Evolutionary conservation across 2,329 filamentous ascomycete genomes (phyloP).

Genomic region (Sporothrix pseudoabietina): DNA sequence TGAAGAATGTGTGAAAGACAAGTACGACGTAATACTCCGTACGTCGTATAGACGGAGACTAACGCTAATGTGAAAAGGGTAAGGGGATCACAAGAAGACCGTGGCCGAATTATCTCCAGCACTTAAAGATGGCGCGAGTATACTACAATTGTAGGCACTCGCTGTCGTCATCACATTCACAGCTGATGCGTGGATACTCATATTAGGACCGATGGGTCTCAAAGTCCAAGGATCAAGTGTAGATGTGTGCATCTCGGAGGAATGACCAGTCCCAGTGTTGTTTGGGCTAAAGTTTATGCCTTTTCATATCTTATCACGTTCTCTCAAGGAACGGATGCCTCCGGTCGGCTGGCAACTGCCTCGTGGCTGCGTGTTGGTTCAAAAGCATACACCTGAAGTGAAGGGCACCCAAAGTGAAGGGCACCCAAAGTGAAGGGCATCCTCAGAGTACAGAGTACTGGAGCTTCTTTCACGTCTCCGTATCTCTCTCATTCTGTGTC

Average conservation of each 20-base stretch:
- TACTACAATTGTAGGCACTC: background rate
- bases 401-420: no score
- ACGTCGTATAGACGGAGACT: background rate
- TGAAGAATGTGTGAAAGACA: background rate
- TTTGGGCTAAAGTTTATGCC: background rate
- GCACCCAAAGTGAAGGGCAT: background rate
- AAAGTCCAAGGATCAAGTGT: background rate
- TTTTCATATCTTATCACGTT: background rate
- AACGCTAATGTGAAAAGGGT: background rate
- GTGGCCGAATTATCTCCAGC: background rate
- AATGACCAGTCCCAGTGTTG: background rate
- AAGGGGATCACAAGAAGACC: background rate
- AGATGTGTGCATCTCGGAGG: background rate
- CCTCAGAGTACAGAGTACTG: background rate
- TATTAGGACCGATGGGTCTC: background rate
- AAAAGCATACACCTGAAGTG: background rate
- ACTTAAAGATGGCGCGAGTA: background rate
- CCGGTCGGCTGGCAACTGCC: background rate
- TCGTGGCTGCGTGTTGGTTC: background rate
- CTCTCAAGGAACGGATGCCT: background rate
- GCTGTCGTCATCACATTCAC: background rate
- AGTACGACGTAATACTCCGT: no score
- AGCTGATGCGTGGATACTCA: background rate
- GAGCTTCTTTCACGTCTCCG: background rate
- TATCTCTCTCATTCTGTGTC: background rate